Evolutionary conservation across 2,329 filamentous ascomycete genomes (phyloP), one percentile per base, ranked within the genome.

Genomic region (Aureobasidium zeae): DNA sequence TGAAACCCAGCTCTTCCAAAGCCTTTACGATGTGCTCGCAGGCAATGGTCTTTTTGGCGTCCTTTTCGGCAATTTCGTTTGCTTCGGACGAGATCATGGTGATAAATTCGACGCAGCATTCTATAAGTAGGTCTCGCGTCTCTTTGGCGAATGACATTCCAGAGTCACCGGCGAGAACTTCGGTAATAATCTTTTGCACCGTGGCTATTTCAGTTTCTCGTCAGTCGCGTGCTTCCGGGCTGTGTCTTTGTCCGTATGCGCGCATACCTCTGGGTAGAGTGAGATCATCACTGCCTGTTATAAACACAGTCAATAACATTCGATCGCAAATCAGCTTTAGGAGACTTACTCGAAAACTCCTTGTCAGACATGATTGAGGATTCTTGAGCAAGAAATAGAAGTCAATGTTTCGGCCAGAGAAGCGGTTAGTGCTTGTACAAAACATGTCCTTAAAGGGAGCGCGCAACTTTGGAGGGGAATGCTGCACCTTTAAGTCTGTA

Each of bases 81-180:
- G 91, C 91, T 68, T 98, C 89, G 35, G 86, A 94, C n/a, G 88
- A 95, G 55, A 98, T 84, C 57, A 98, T 77, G 13, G 91, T 96
- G 64, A 98, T 95, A 64, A 98, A 98, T 64, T 98, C 91, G 57
- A 98, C 89, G 59, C 91, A 98, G 69, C 91, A 96, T 69, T 96
- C 91, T 57, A 98, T 98, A 41, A 98, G 73, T 2, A 96, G 73
- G 59, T 98, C 91, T 48, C 91, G 82, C 10, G 89, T 88, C 57
- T 98, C 91, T 63, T 94, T 95, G 31, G 88, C 86, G 61, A 96
- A 96, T 2, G 84, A 81, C 49, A 94, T 76, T 38, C 86, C 86
- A 13, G 74, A 73, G 36, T 82, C 77, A 0, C 82, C 69, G 2
- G 86, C 80, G 1, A 98, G 75, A 56, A 98, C 95, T 63, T 98